Percentiles rank a stretch among this genome's conserved stretches.
These are phyloP conservation scores for Apiotrichum porosum DNA, from an alignment of 1,284 basidiomycete genomes.

Conservation along the genomic window DNA sequence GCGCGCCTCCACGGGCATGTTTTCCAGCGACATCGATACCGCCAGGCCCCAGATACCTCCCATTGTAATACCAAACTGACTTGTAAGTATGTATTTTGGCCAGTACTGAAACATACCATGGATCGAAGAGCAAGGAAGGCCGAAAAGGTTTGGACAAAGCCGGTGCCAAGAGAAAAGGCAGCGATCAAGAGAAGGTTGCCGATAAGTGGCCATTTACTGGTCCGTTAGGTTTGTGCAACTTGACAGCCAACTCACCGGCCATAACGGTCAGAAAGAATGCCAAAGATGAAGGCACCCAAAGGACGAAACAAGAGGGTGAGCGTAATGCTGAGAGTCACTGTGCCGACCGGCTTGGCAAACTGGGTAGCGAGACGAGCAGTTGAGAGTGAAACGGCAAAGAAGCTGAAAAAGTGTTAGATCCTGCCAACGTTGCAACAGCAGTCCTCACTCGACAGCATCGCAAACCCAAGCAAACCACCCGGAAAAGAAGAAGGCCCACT, in stretches of 20 bases:
- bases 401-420: slow-evolving; percentile 54
- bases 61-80: slow-evolving; percentile 85
- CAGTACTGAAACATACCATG: slow-evolving; percentile 2
- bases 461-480: no score
- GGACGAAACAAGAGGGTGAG: slow-evolving; percentile 89
- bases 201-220: slow-evolving; percentile 80
- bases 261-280: slow-evolving; percentile 74
- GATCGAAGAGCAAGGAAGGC: slow-evolving; percentile 54
- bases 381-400: slow-evolving; percentile 73
- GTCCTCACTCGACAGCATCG: no score
- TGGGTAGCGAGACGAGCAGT: slow-evolving; percentile 53
- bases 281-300: slow-evolving; percentile 77
- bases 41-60: slow-evolving; percentile 55
- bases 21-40: slow-evolving; percentile 61
- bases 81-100: neutral
- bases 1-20: slow-evolving; percentile 75
- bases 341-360: slow-evolving; percentile 23
- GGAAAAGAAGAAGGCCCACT: no score
- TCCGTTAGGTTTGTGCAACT: no score
- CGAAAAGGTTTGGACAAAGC: slow-evolving; percentile 50
- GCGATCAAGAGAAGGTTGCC: slow-evolving; percentile 66
- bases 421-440: neutral
- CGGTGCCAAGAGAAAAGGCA: slow-evolving; percentile 67
- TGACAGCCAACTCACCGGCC: no score
- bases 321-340: no score